These are phyloP conservation scores for Chiua virens DNA, from an alignment of 768 basidiomycete species.

Conservation along the genomic window DNA sequence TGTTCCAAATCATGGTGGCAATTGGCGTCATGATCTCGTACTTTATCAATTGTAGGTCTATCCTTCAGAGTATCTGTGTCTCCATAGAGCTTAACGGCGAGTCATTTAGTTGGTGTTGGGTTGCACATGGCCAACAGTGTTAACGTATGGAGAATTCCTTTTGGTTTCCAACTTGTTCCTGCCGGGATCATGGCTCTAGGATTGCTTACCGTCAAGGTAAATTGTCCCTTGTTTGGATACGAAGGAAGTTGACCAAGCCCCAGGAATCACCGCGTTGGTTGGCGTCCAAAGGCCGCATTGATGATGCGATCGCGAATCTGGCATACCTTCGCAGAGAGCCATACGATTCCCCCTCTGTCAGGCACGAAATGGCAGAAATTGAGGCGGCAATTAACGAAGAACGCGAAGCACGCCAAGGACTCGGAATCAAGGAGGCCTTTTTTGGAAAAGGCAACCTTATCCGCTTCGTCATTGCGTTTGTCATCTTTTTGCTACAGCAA, in stretches of 20 bases:
- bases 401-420: conserved; percentile 57
- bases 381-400: conserved; percentile 79
- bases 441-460: conserved; percentile 78
- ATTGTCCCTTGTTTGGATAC: background rate
- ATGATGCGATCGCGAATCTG: conserved; percentile 58
- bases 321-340: conserved; percentile 59
- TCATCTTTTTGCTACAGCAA: conserved; percentile 79
- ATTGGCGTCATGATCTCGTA: conserved; percentile 85
- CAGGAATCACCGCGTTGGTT: conserved; percentile 80
- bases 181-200: conserved; percentile 71
- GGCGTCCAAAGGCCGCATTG: conserved; percentile 56
- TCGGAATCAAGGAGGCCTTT: conserved; percentile 71
- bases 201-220: conserved; percentile 62
- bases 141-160: conserved; percentile 68
- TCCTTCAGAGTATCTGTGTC: background rate
- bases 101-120: conserved; percentile 53
- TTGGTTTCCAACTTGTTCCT: conserved; percentile 74
- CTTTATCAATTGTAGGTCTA: conserved; percentile 68
- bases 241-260: conserved; percentile 7
- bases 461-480: conserved; percentile 82
- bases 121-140: conserved; percentile 48
- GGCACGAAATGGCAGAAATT: conserved; percentile 75
- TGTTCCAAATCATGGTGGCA: conserved; percentile 87
- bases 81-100: conserved; percentile 1
- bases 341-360: conserved; percentile 42